Evolutionary conservation across 176 grass and related monocot genomes (phyloP), one percentile per base, ranked within the genome.

Genomic region (Thinopyrum elongatum): DNA sequence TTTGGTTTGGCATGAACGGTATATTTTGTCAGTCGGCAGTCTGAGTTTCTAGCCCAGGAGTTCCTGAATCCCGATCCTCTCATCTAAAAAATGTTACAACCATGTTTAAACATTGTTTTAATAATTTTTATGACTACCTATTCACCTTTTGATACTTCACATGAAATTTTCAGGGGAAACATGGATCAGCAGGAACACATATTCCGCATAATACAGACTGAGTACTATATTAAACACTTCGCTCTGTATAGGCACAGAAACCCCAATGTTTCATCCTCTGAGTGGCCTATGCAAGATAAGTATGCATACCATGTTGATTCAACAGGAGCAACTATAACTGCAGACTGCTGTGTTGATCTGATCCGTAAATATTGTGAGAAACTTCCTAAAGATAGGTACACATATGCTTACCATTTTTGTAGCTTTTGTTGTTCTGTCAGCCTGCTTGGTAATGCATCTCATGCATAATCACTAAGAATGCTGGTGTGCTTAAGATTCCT

Each of bases 321-420:
- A 87, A 98, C 95, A 35, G 91, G 93, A 69, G 95, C 93, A 77
- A 93, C 84, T 78, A 87, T 95, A 84, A 89, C 95, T 10, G 87
- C 88, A 74, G 87, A 87, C 34, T 93, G 89, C 15, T 90, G 95
- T 78, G 87, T 94, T 49, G 89, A 80, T 69, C 70, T 95, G 71
- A 90, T 98, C 49, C 81, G 92, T 53, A 84, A 33, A 86, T 98
- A 98, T 33, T 98, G 95, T 78, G 91, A 95, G 89, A 98, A 92
- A 81, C 93, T 98, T 83, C 91, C 93, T 66, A 91, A 87, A 87
- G 93, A 93, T 86, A 90, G 90, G 95, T 98, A 93, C 66, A 67
- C 67, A 41, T 55, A 14, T 9, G 5, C 60, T 76, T 44, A 58
- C 33, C 39, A 58, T 80, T 74, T 66, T 65, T 74, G 65, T 74